A percentile compares a stretch with the other conserved stretches of the same genome.
Evolutionary conservation across 257 asterid species (phyloP).

Genomic region (Buddleja alternifolia): DNA sequence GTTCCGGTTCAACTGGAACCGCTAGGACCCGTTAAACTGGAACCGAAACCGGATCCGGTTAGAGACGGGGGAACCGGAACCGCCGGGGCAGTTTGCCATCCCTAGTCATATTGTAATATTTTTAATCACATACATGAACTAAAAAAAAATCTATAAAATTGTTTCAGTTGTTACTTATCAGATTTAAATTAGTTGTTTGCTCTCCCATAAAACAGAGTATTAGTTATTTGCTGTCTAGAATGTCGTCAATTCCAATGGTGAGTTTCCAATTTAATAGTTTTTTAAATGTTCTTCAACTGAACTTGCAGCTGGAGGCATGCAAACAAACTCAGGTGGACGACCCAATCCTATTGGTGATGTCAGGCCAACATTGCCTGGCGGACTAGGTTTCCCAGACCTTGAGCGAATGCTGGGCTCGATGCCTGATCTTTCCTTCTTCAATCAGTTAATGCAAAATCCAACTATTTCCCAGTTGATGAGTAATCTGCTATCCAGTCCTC

Average conservation of each 20-base stretch:
- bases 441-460: slow-evolving; percentile 62
- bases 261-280: not conserved
- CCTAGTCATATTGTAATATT: too few species aligned
- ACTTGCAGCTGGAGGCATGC: slow-evolving; percentile 48
- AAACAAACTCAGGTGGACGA: slow-evolving; percentile 43
- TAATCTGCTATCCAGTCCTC: slow-evolving; percentile 54
- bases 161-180: too few species aligned
- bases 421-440: slow-evolving; percentile 50
- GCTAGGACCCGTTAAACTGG: too few species aligned
- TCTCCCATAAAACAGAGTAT: too few species aligned
- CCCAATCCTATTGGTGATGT: slow-evolving; percentile 40
- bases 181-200: too few species aligned
- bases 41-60: too few species aligned
- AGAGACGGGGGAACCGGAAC: too few species aligned
- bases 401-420: slow-evolving; percentile 47
- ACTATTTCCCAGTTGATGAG: slow-evolving; percentile 55
- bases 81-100: too few species aligned
- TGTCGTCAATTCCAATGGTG: not conserved
- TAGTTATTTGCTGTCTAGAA: not conserved
- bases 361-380: slow-evolving; percentile 40
- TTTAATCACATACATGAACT: too few species aligned
- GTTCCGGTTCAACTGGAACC: too few species aligned
- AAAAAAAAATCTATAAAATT: too few species aligned
- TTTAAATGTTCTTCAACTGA: slow-evolving; percentile 4
- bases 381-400: slow-evolving; percentile 45